Base-by-base conservation (phyloP, 2,329 filamentous ascomycete species). In the Epichloe sylvatica region DNA sequence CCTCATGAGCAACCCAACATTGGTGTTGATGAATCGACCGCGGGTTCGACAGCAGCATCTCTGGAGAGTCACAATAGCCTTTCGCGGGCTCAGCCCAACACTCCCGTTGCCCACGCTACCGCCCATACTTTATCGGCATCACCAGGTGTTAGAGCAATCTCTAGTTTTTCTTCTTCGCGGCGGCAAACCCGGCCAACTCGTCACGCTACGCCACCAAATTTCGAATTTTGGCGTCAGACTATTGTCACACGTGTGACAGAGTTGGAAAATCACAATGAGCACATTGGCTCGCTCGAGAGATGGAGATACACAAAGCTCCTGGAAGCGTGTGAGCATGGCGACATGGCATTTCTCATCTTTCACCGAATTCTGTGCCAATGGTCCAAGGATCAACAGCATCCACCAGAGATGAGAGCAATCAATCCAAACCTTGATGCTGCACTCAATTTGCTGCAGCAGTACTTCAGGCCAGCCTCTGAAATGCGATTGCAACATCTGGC, bases 321-420 rank as follows among this genome's bases (percentile, higher is more conserved):
- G 25, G 67, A 77, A 23, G 83, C 84, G 1, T 83, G 79, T 54
- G 41, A 53, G 2, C 56, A 60, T 0, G 62, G 71, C 4, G 85
- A 90, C 60, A 53, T 68, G 44, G 78, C 84, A 58, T 89, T 83
- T 59, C 56, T 88, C 46, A 69, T 74, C 5, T 60, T 85, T 12
- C 83, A 86, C 59, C 82, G 86, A 58, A 52, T 83, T 2, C 81
- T 78, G 60, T 84, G 80, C 58, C 58, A 75, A 19, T 78, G 75
- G 72, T 72, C 71, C 17, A 56, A 46, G 12, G 52, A 70, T 3
- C 58, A 72, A 12, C 62, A 64, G 1, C 59, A 68, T 43, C 55
- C 33, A 5, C n/a, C 55, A 5, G 55, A 19, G 33, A 13, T 66
- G 13, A 34, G 45, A 33, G 5, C 55, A 12, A 38, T 33, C 3